Base-by-base conservation (phyloP, 176 grass and related monocot species). In the Zoysia japonica region DNA sequence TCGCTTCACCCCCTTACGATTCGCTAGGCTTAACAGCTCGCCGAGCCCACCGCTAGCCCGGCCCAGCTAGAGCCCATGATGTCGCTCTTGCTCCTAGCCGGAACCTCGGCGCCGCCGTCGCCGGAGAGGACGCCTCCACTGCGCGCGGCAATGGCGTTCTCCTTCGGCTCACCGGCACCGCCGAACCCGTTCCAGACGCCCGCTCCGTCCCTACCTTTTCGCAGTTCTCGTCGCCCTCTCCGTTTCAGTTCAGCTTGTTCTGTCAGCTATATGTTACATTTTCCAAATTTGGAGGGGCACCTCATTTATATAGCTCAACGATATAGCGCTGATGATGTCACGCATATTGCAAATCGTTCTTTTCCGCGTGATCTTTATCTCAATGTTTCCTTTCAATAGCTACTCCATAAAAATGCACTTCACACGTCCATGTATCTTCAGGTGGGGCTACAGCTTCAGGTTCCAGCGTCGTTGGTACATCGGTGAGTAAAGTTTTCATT, bases 391-490 rank as follows among this genome's bases (percentile, higher is more conserved):
- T 80, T 63, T 63, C 59, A 64, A 61, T 51, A 36, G 20, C 43
- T 62, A 45, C 36, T 38, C 55, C 37, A 84, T 15, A 15, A 64
- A 38, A 64, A 39, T 13, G 10, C 61, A 64, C 36, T 64, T 39
- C 35, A 64, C 15, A 71, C 9, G 2, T 81, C 10, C 59, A 7
- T 85, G 57, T 85, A 52, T 47, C 52, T 82, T 57, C 59, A 94
- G 95, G 96, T 74, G 88, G 72, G 35, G 90, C 85, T 72, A 93
- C 82, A 70, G 88, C 79, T 81, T 95, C 92, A 11, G 96, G 96
- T 78, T 89, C 92, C 57, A 99, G 92, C 76, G 93, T 99, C 44
- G 96, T 88, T 53, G 93, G 87, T 77, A 82, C 92, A 85, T 91
- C 92, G 57, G 96, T 95, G 65, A 93, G 96, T 93, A 61, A 16